phyloP scores from a whole-genome alignment of 352 stramenopile species.

The Globisporangium sylvaticum region DNA sequence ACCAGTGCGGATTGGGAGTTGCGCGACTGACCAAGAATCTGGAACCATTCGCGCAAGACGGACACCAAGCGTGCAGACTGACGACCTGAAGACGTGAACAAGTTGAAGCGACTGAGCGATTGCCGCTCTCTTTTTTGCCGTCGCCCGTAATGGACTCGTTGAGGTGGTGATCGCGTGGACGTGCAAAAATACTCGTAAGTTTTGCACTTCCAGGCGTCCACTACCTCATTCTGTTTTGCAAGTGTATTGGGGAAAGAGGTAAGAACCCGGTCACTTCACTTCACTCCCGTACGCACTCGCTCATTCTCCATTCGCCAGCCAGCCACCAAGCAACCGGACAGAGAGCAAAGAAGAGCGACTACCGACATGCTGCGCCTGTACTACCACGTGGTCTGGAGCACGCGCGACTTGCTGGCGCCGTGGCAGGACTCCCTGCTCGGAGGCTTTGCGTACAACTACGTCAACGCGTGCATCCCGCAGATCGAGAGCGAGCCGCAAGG shows the following conservation, averaged over 20 bases:
- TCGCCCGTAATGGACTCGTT: constrained; percentile 4
- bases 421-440: not conserved
- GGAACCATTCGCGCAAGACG: not conserved
- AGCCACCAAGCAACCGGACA: not conserved
- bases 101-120: not conserved
- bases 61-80: not conserved
- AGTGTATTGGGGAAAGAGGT: too few species aligned
- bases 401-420: not conserved
- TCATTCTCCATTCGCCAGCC: not conserved
- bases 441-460: not conserved
- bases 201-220: constrained; percentile 9
- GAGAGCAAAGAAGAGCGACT: not conserved
- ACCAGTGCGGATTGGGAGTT: not conserved
- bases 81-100: not conserved
- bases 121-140: not conserved
- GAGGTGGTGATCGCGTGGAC: constrained; percentile 9
- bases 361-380: not conserved
- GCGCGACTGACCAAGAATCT: not conserved
- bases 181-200: constrained; percentile 9
- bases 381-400: constrained; percentile 2
- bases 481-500: not conserved
- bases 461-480: not conserved
- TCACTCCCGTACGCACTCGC: too few species aligned
- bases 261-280: too few species aligned
- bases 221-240: constrained; percentile 12